phyloP scores from a whole-genome alignment of 257 asterid species.

The Lycium barbarum region DNA sequence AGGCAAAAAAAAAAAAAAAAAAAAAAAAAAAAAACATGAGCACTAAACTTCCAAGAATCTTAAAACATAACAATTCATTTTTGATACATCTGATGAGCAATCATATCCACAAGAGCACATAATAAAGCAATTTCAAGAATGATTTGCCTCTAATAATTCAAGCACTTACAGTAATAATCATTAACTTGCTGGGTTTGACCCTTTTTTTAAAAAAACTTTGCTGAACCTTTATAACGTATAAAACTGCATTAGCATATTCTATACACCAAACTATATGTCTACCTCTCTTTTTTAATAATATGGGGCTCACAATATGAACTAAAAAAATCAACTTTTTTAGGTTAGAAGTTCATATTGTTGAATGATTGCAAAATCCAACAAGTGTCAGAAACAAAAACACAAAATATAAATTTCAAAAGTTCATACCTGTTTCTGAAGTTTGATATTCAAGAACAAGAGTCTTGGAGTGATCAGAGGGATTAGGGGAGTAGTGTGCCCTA shows the following conservation, averaged over 20 bases:
- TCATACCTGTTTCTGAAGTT: slow-evolving; percentile 6
- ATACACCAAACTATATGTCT: not conserved
- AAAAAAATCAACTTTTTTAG: too few relatives aligned
- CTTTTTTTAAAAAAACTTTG: too few relatives aligned
- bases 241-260: not conserved
- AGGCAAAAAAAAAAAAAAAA: too few relatives aligned
- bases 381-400: too few relatives aligned
- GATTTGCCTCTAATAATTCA: not conserved
- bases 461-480: too few relatives aligned
- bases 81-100: not conserved
- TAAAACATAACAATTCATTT: not conserved
- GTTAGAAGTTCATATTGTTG: too few relatives aligned
- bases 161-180: not conserved
- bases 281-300: too few relatives aligned
- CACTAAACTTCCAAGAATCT: not conserved
- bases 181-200: not conserved
- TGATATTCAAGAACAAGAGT: too few relatives aligned
- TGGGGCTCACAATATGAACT: too few relatives aligned
- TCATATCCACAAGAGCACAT: not conserved
- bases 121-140: not conserved
- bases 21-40: not conserved
- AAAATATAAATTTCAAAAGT: too few relatives aligned
- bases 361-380: too few relatives aligned
- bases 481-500: not conserved
- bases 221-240: not conserved